Percentiles rank a stretch among this genome's conserved stretches.
phyloP scores from a whole-genome alignment of 2,329 filamentous ascomycete genomes.

The Fusarium sp. region DNA sequence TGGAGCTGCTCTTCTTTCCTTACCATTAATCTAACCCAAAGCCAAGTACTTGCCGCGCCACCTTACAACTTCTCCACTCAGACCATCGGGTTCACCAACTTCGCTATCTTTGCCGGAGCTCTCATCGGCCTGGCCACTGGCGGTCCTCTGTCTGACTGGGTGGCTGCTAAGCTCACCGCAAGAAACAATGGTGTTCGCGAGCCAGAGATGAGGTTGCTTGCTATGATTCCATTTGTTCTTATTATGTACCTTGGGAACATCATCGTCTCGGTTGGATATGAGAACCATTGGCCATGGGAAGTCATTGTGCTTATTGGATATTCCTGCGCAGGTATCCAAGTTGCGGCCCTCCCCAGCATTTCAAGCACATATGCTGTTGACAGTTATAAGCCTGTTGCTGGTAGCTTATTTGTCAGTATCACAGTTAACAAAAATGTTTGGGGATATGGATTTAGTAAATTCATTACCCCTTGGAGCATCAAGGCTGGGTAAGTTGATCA shows the following conservation, averaged over 20 bases:
- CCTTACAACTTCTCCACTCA: conserved; percentile 4
- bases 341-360: neutral
- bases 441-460: conserved; percentile 1
- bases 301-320: neutral
- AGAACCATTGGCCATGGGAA: conserved; percentile 1
- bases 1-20: conserved; percentile 5
- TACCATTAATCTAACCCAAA: neutral
- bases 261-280: neutral
- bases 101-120: neutral
- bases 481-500: neutral
- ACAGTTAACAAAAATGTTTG: neutral
- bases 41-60: neutral
- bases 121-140: neutral
- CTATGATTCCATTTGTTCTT: neutral
- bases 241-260: neutral
- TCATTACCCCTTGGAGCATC: neutral
- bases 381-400: conserved; percentile 1
- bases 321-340: neutral
- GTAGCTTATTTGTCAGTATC: neutral
- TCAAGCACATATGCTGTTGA: conserved; percentile 2
- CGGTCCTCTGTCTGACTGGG: neutral
- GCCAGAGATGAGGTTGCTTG: conserved; percentile 3
- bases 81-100: conserved; percentile 1
- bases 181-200: neutral
- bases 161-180: neutral